Evolutionary conservation across 805 yeast species (phyloP).

Genomic region (Myxozyma mucilagina): DNA sequence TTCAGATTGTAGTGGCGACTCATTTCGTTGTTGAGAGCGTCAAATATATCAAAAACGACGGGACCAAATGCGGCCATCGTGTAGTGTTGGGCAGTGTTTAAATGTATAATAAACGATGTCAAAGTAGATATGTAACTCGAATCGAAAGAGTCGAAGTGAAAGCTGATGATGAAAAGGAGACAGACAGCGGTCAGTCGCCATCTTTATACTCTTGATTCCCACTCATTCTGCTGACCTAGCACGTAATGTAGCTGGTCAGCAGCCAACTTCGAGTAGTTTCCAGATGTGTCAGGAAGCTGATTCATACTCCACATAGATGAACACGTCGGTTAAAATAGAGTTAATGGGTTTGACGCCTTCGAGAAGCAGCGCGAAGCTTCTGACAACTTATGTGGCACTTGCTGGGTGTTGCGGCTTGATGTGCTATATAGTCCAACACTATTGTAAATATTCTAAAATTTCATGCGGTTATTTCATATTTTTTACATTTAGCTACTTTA

Average conservation of each 20-base stretch:
- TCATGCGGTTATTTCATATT: too few species aligned
- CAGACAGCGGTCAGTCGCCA: not conserved
- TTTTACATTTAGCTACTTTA: too few species aligned
- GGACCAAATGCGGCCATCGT: constrained; percentile 14
- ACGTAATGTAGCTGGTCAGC: too few species aligned
- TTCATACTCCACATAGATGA: not conserved
- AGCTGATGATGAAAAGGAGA: not conserved
- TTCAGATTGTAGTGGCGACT: constrained; percentile 9
- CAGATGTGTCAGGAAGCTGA: not conserved
- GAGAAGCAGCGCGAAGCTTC: constrained; percentile 17
- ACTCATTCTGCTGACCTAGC: not conserved
- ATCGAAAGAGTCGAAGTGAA: not conserved
- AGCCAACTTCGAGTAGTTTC: constrained; percentile 2
- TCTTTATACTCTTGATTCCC: not conserved
- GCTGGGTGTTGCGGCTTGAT: not conserved
- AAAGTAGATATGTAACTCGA: not conserved
- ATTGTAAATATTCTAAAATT: too few species aligned
- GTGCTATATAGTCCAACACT: not conserved
- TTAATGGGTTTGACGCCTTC: constrained; percentile 6
- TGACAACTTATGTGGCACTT: not conserved
- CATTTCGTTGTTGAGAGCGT: constrained; percentile 13
- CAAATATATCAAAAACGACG: constrained; percentile 15
- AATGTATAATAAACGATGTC: not conserved
- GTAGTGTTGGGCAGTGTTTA: not conserved
- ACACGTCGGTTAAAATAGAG: not conserved